Conservation (phyloP, 108 stramenopile species). For the Skeletonema menzelii region DNA sequence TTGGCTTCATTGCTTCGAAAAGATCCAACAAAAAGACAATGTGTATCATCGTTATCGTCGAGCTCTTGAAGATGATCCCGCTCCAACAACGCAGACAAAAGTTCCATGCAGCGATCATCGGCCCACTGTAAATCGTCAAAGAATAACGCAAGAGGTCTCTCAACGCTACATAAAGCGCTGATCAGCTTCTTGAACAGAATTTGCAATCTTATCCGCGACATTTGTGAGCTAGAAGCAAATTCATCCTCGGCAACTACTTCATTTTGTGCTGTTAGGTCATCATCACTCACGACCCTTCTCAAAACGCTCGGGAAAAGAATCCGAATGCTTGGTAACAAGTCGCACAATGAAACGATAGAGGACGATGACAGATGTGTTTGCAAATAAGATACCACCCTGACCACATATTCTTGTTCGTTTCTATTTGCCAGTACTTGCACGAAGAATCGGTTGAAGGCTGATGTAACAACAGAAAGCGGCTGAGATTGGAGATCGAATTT, state of each 20-base stretch:
- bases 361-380: background rate
- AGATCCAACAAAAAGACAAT: background rate
- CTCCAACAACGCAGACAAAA: background rate
- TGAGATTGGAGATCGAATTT: constrained; percentile 9
- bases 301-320: constrained; percentile 1
- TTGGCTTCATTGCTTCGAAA: background rate
- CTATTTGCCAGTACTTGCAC: background rate
- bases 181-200: background rate
- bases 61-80: background rate
- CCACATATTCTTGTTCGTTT: background rate
- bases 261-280: background rate
- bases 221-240: background rate
- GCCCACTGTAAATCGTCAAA: constrained; percentile 37
- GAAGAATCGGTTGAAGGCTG: constrained; percentile 7
- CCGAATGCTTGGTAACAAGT: background rate
- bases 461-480: constrained; percentile 7
- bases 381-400: background rate
- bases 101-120: background rate
- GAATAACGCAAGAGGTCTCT: constrained; percentile 10
- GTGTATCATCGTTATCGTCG: background rate
- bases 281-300: constrained; percentile 5
- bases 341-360: background rate
- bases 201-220: constrained; percentile 9
- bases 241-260: background rate
- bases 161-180: constrained; percentile 9